These are phyloP conservation scores for Gyrodon tennesseensis DNA, from an alignment of 1,284 basidiomycete genomes.

Conservation along the genomic window DNA sequence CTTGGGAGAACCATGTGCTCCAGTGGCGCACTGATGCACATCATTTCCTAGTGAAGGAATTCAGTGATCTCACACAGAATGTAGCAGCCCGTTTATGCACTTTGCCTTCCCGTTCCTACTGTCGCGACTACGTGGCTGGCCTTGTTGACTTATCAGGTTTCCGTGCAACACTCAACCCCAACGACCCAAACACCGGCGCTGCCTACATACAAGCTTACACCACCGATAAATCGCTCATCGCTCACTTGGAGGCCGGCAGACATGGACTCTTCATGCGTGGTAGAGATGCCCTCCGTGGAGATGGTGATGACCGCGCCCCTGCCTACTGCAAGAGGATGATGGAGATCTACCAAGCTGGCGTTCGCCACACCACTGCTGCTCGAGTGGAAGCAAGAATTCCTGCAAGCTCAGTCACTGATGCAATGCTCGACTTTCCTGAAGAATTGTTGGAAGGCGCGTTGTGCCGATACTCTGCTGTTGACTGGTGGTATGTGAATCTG, in stretches of 20 bases:
- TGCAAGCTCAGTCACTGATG: background rate
- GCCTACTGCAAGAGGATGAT: constrained; percentile 16
- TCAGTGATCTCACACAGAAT: background rate
- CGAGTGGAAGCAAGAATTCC: constrained; percentile 19
- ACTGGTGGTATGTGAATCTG: constrained; percentile 17
- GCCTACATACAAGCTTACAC: constrained; percentile 21
- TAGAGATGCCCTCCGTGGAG: constrained; percentile 8
- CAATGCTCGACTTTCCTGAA: constrained; percentile 15
- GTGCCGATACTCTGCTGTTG: constrained; percentile 9
- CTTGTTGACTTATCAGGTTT: constrained; percentile 14
- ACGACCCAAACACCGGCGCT: background rate
- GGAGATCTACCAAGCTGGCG: constrained; percentile 8
- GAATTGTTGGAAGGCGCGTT: constrained; percentile 1
- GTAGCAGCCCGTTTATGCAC: constrained; percentile 3
- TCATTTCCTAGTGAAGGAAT: constrained; percentile 12
- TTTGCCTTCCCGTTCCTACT: constrained; percentile 7
- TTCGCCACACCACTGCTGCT: constrained; percentile 17
- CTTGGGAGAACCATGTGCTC: constrained; percentile 8
- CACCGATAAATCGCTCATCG: constrained; percentile 19
- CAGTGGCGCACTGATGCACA: constrained; percentile 21
- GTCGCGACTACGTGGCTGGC: constrained; percentile 15
- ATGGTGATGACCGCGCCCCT: background rate
- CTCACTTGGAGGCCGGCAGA: constrained; percentile 20
- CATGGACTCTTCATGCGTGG: constrained; percentile 21
- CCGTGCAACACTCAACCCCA: constrained; percentile 1